These are phyloP conservation scores for Melaleuca quinquenervia DNA, from an alignment of 345 rosid genomes.

Conservation along the genomic window DNA sequence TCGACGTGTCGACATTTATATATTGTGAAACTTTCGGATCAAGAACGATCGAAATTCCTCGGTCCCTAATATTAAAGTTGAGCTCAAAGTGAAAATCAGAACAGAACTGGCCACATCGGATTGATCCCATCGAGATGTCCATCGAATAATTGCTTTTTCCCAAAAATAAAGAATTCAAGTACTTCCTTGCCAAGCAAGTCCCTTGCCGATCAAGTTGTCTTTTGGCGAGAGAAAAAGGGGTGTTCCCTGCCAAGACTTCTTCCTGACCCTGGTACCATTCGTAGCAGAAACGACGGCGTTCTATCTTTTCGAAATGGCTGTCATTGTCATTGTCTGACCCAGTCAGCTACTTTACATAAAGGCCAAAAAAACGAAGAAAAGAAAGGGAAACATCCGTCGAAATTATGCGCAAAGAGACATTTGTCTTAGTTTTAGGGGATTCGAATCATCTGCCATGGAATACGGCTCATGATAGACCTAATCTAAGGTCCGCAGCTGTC, in stretches of 20 bases:
- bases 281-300: background rate
- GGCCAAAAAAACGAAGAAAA: background rate
- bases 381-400: background rate
- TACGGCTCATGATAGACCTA: too few relatives aligned
- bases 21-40: background rate
- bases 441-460: too few relatives aligned
- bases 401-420: background rate
- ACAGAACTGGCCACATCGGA: too few relatives aligned
- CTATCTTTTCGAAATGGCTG: background rate
- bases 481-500: too few relatives aligned
- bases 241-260: background rate
- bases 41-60: background rate
- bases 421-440: too few relatives aligned
- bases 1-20: background rate
- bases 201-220: background rate
- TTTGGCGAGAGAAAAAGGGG: background rate
- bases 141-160: too few relatives aligned
- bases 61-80: rapidly evolving
- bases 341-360: background rate
- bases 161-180: too few relatives aligned
- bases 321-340: background rate
- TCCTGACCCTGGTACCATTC: background rate
- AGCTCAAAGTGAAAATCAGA: too few relatives aligned
- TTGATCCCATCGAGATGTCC: too few relatives aligned
- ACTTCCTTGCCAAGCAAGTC: background rate